Evolutionary conservation across 768 basidiomycete species (phyloP), one percentile per base, ranked within the genome.

Genomic region (Clitopilus hobsonii): DNA sequence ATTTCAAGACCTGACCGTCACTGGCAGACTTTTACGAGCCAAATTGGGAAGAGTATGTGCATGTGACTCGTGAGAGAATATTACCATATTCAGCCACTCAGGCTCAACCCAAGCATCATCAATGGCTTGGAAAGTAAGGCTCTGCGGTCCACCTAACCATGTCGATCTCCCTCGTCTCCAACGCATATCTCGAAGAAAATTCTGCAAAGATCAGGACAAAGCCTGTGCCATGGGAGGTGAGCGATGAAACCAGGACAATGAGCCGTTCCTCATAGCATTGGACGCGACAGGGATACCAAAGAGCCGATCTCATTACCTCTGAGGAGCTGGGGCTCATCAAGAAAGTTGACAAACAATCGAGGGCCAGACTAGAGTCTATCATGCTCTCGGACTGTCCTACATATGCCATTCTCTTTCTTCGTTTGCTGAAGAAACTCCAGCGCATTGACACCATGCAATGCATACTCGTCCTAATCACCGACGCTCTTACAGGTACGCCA

Each of bases 211-310:
- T 95, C 58, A 81, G 89, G 62, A 81, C 88, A 6, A 97, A 95
- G 69, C 86, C 88, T 1, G 92, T 97, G 8, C 94, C 94, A 60
- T 98, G 96, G 96, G 94, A 97, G 86, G 96, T 96, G 55, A 56
- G 75, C 38, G 5, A 51, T 48, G 55, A 10, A 24, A n/a, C 8
- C 54, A 13, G 38, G 10, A 14, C 27, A 16, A 36, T 52, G 23
- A 22, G 14, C 48, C 51, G 3, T 29, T 32, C 29, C 41, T 47
- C 25, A 30, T 51, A 52, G 52, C 29, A 52, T 64, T 69, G 45
- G 64, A 56, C 51, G 25, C 50, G 22, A 61, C n/a, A 98, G 94
- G 94, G 90, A 57, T 97, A 98, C 75, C 94, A 97, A 74, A 87
- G 96, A 61, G 94, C 93, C 45, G 92, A 86, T 45, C 83, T 94